Conservation (phyloP, 106 monocot genomes). For the Dendrobium nobile region DNA sequence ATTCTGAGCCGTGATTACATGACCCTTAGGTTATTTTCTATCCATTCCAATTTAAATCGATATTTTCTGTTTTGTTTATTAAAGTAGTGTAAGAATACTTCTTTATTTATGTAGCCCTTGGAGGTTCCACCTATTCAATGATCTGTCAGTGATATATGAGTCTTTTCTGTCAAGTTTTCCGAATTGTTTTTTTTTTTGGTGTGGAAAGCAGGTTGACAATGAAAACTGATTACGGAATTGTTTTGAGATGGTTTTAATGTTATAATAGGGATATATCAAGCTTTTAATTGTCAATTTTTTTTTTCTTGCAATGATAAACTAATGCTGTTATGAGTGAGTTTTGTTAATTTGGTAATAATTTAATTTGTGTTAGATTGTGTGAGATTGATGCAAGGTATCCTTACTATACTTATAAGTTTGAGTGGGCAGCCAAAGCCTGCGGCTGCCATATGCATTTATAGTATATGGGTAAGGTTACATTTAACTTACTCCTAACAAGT, state of each 20-base stretch:
- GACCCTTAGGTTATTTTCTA: constrained; percentile 65
- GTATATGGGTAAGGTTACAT: no score
- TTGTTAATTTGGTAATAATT: not conserved
- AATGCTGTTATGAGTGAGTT: not conserved
- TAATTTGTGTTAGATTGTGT: constrained; percentile 1
- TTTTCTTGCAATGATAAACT: not conserved
- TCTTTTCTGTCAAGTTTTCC: not conserved
- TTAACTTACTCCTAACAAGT: no score
- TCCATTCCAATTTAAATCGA: not conserved
- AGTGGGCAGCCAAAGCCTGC: not conserved
- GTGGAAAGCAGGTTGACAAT: not conserved
- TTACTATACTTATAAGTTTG: not conserved
- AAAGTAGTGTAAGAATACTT: not conserved
- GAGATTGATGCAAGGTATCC: not conserved
- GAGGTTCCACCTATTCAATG: not conserved
- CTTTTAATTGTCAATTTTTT: no score
- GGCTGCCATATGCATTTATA: not conserved
- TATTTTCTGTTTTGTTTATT: not conserved
- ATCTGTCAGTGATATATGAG: not conserved
- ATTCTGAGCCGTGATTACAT: constrained; percentile 99
- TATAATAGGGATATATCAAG: not conserved
- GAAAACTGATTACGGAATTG: not conserved
- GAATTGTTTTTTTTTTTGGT: not conserved
- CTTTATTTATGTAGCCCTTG: not conserved
- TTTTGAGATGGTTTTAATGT: not conserved